Evolutionary conservation across 2,329 filamentous ascomycete species (phyloP).

Genomic region (Chaetothyriales sp.): DNA sequence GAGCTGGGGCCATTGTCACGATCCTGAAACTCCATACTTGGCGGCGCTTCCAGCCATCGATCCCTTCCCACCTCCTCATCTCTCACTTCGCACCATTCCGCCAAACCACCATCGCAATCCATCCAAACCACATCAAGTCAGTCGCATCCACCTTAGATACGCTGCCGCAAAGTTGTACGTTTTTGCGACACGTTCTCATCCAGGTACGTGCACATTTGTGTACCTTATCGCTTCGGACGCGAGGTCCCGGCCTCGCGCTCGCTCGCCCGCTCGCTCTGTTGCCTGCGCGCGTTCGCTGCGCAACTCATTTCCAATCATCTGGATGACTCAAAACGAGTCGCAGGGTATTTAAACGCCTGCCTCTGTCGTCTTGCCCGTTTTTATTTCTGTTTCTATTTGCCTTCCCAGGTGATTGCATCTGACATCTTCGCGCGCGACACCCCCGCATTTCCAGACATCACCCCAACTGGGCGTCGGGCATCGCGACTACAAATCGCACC

Average conservation of each 20-base stretch:
- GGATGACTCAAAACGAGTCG: slow-evolving; percentile 11
- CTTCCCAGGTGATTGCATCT: neutral
- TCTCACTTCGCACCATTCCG: slow-evolving; percentile 4
- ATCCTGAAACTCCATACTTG: slow-evolving; percentile 8
- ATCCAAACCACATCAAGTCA: slow-evolving; percentile 2
- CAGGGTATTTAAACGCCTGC: slow-evolving; percentile 4
- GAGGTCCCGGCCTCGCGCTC: neutral
- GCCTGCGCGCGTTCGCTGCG: slow-evolving; percentile 9
- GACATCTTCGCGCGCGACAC: neutral
- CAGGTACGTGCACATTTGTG: slow-evolving; percentile 14
- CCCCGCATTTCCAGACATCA: neutral
- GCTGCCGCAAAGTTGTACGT: slow-evolving; percentile 3
- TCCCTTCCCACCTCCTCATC: slow-evolving; percentile 6
- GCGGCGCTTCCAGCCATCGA: slow-evolving; percentile 6
- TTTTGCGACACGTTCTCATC: slow-evolving; percentile 6
- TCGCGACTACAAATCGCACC: neutral
- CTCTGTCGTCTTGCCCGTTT: neutral
- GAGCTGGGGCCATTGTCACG: slow-evolving; percentile 4
- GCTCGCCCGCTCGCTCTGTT: slow-evolving; percentile 5
- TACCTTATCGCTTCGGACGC: slow-evolving; percentile 6
- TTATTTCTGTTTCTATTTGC: neutral
- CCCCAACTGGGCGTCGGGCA: neutral
- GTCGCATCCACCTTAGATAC: slow-evolving; percentile 13
- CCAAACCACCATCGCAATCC: slow-evolving; percentile 8
- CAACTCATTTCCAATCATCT: slow-evolving; percentile 5